Conservation (phyloP, 495 filamentous ascomycete species). For the Astrothelium subdiscretum region DNA sequence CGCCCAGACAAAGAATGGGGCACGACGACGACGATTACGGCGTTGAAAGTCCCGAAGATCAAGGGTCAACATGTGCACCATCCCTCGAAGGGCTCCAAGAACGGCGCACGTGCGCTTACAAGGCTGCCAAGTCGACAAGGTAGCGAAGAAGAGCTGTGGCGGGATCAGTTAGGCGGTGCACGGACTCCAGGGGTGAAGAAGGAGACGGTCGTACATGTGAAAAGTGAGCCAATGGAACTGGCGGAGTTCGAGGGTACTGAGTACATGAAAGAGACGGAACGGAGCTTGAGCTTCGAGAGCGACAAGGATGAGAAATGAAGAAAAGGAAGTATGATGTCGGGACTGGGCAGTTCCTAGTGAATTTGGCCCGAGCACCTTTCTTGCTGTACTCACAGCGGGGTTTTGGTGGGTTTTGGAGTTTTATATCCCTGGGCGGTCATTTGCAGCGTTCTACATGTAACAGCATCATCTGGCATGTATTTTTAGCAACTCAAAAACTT, state of each 20-base stretch:
- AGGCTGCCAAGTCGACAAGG: conserved; percentile 5
- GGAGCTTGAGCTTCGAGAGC: conserved; percentile 6
- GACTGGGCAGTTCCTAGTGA: too few relatives aligned
- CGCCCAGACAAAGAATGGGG: conserved; percentile 13
- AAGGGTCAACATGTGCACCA: background rate
- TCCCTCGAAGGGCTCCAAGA: background rate
- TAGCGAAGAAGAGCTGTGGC: conserved; percentile 12
- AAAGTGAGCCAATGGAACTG: conserved; percentile 10
- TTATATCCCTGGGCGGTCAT: background rate
- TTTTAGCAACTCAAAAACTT: background rate
- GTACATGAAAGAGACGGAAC: background rate
- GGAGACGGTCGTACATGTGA: conserved; percentile 8
- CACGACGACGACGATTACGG: conserved; percentile 11
- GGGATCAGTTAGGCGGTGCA: background rate
- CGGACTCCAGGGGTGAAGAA: conserved; percentile 5
- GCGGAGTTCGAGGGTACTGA: background rate
- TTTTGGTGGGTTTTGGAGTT: background rate
- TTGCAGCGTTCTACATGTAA: background rate
- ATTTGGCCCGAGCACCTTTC: too few relatives aligned
- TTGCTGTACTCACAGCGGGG: background rate
- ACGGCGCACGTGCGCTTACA: background rate
- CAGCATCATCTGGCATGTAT: background rate
- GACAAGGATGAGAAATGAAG: background rate
- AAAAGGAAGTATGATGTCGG: too few relatives aligned
- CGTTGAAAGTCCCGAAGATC: background rate